Evolutionary conservation across 75 land plant species (phyloP), one percentile per base, ranked within the genome.

Genomic region (Gnetum montanum): DNA sequence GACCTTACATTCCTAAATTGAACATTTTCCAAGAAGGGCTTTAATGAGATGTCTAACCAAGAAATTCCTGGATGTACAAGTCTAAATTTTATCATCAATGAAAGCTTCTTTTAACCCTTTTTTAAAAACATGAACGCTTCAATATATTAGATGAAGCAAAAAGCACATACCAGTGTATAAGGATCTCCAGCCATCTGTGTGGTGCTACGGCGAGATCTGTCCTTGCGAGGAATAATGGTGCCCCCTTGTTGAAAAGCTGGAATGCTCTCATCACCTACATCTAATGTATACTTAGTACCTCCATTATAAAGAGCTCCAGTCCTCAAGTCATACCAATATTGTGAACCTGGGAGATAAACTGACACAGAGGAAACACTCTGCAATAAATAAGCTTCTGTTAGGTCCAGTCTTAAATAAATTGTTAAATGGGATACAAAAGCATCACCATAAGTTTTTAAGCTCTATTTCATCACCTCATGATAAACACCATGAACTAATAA

Each of bases 401-500:
- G 25, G 13, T 12, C n/a, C n/a, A n/a, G n/a, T n/a, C n/a, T n/a
- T n/a, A n/a, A n/a, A n/a, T n/a, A n/a, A n/a, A n/a, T n/a, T n/a
- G n/a, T n/a, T n/a, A n/a, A n/a, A n/a, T n/a, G n/a, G n/a, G n/a
- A n/a, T n/a, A n/a, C n/a, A n/a, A n/a, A n/a, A n/a, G n/a, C n/a
- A n/a, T n/a, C n/a, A n/a, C n/a, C n/a, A n/a, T n/a, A n/a, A n/a
- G n/a, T n/a, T n/a, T n/a, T n/a, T n/a, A n/a, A n/a, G n/a, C n/a
- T n/a, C n/a, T n/a, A n/a, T 52, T 53, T 30, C 7, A 20, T 10
- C 41, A 95, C 99, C 97, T 76, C 70, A 19, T 70, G 63, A 62
- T 90, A 95, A 38, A 95, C 70, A n/a, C 99, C 97, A 66, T 86
- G 99, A 1, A 90, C 97, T 54, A 90, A 70, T 30, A 95, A 46